Conservation (phyloP, 805 yeast species). For the Spathaspora sp. region DNA sequence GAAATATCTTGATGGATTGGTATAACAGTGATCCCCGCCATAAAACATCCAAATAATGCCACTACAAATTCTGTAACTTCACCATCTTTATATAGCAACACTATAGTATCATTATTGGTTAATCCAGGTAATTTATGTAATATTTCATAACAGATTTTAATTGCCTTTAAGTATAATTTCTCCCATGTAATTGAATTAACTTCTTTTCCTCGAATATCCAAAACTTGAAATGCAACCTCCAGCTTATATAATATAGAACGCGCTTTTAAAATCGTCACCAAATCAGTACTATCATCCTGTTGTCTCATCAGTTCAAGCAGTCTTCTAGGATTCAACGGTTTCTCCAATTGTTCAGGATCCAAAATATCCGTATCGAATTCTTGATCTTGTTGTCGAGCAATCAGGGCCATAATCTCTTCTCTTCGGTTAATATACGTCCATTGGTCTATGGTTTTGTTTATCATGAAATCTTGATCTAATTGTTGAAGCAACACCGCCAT, state of each 20-base stretch:
- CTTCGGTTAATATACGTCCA: slow-evolving; percentile 45
- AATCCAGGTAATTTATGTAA: slow-evolving; percentile 61
- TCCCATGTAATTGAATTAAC: slow-evolving; percentile 80
- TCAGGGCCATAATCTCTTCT: slow-evolving; percentile 40
- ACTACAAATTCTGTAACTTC: slow-evolving; percentile 84
- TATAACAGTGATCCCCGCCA: slow-evolving; percentile 92
- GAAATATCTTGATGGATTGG: slow-evolving; percentile 80
- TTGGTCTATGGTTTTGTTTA: slow-evolving; percentile 40
- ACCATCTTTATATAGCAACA: slow-evolving; percentile 74
- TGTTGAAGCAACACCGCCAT: slow-evolving; percentile 40
- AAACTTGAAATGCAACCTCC: slow-evolving; percentile 66
- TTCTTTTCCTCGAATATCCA: slow-evolving; percentile 83
- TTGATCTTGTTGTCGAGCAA: slow-evolving; percentile 26
- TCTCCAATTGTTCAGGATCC: slow-evolving; percentile 42
- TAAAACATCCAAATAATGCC: slow-evolving; percentile 85
- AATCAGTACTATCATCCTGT: slow-evolving; percentile 28
- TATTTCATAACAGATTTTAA: slow-evolving; percentile 82
- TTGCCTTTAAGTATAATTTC: slow-evolving; percentile 75
- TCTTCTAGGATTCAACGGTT: slow-evolving; percentile 62
- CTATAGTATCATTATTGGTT: slow-evolving; percentile 79
- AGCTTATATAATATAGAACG: slow-evolving; percentile 61
- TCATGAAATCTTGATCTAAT: slow-evolving; percentile 39
- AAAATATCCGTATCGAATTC: slow-evolving; percentile 12
- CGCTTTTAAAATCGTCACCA: slow-evolving; percentile 69
- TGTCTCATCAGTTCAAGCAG: slow-evolving; percentile 6